A percentile compares a stretch with the other conserved stretches of the same genome.
Evolutionary conservation across 129 eudicot genomes (phyloP).

Genomic region (Gnaphalium uliginosum): DNA sequence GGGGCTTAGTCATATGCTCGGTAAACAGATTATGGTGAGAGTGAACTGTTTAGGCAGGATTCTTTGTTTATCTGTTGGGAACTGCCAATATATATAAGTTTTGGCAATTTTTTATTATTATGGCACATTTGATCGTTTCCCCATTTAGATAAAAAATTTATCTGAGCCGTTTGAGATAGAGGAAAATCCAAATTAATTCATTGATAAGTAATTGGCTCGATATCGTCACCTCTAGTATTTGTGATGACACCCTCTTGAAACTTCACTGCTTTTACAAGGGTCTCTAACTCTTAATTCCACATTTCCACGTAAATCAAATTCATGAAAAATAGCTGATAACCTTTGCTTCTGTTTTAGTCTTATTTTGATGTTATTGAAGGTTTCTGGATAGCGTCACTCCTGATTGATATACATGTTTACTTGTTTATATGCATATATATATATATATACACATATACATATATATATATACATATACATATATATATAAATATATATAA

Average conservation of each 20-base stretch:
- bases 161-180: not conserved
- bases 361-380: constrained; percentile 1
- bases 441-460: too few relatives aligned
- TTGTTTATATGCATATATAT: not conserved
- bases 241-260: not conserved
- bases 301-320: not conserved
- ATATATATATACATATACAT: too few relatives aligned
- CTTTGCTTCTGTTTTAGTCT: not conserved
- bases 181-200: too few relatives aligned
- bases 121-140: too few relatives aligned
- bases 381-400: not conserved
- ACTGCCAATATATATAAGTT: not conserved
- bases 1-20: not conserved
- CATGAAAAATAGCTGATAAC: not conserved
- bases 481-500: too few relatives aligned
- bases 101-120: not conserved
- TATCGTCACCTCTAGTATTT: not conserved
- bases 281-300: not conserved
- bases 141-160: too few relatives aligned
- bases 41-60: not conserved
- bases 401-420: not conserved
- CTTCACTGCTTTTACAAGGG: not conserved
- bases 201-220: not conserved
- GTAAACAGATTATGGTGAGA: not conserved
- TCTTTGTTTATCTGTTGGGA: not conserved